Base-by-base conservation (phyloP, 2,329 filamentous ascomycete genomes). In the Trichoderma simmonsii region DNA sequence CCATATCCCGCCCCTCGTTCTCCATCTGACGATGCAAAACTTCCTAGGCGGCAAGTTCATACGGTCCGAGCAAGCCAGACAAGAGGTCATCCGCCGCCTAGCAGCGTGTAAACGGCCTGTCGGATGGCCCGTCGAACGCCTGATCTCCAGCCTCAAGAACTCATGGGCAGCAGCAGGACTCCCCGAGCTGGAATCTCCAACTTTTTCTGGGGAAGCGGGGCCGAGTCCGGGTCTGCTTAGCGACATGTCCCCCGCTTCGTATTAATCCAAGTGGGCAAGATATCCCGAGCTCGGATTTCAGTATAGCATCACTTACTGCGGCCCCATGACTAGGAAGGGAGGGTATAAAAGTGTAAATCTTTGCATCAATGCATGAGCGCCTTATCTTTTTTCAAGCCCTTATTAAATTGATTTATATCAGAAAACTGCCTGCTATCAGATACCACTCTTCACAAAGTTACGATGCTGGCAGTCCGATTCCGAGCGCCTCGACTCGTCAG, bases 111-210 rank as follows among this genome's bases (percentile, higher is more conserved):
- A 78, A 73, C 78, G 76, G 5, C 74, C 73, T 1, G 82, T 79
- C 1, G 82, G 81, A 7, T 85, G 83, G 83, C 82, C 83, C 0
- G 79, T 83, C 6, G 74, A 81, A 54, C 76, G 78, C 34, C 78
- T 83, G 11, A 76, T 82, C 34, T 67, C 75, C 5, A 75, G 76
- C 59, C 73, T 84, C 6, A 66, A 80, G 72, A 39, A 9, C 6
- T 76, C 72, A 4, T 82, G 80, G 81, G 71, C 56, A n/a, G 48
- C 18, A 43, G 34, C 26, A 56, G 72, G 67, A 26, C 43, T 36
- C 21, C 43, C 63, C 32, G 28, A 56, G 43, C n/a, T 60, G 56
- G 56, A 59, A 68, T 60, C 51, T 15, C 39, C 70, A 18, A 36
- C 67, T 15, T 28, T 56, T 28, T 59, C 61, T 59, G 61, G 68